Base-by-base conservation (phyloP, 768 basidiomycete genomes). In the Chalciporus piperatus region DNA sequence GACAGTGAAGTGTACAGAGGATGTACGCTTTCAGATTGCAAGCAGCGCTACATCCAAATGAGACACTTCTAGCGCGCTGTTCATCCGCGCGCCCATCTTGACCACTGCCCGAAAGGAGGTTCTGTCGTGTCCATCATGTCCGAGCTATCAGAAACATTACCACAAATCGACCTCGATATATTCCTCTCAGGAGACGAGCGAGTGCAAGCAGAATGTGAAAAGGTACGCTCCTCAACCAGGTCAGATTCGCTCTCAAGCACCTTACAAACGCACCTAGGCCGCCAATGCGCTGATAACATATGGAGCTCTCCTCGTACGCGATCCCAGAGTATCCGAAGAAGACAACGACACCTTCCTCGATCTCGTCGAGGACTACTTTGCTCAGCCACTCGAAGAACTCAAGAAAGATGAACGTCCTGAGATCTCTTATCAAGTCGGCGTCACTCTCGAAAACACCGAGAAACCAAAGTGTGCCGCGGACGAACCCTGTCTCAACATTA, bases 391-490 rank as follows among this genome's bases (percentile, higher is more conserved):
- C 30, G 70, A 72, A 2, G 75, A 74, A 1, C 73, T 98, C 50
- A 75, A 78, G 73, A 75, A 80, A 57, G 95, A 98, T 56, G 85
- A 91, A 64, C 81, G 84, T 16, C 91, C 92, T 0, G 91, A 97
- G 58, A 73, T 91, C 11, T 84, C 88, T 49, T 98, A 92, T 69
- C 95, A 98, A 70, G 85, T 92, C 38, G 94, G 95, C 2, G 92
- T 93, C 5, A 97, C 94, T 5, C 82, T 96, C n/a, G 92, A 95
- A 71, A 93, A 95, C 68, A 98, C 93, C 2, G 95, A 97, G 72
- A 92, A 91, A 61, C 87, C 88, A 33, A 89, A 83, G 66, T 92
- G 90, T 66, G 88, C 90, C 4, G 84, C 82, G 10, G 81, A 93
- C 62, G 85, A 89, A 43, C 83, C 89, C 11, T 98, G 95, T 64